phyloP scores from a whole-genome alignment of 2,329 filamentous ascomycete species.

The Chaetothyriales sp. region DNA sequence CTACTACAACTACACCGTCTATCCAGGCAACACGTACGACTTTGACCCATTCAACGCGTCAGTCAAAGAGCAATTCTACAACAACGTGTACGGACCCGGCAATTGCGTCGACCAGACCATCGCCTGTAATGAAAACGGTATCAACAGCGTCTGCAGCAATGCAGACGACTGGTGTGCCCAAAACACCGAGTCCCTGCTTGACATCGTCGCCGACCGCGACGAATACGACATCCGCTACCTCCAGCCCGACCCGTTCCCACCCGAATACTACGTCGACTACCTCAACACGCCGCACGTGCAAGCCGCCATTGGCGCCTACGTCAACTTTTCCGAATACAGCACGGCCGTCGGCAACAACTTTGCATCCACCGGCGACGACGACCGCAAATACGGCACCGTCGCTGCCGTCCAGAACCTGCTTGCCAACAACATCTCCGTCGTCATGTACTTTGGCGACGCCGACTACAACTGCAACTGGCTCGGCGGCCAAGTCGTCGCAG shows the following conservation, averaged over 20 bases:
- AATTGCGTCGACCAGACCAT: constrained; percentile 47
- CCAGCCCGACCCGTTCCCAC: constrained; percentile 25
- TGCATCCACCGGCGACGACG: constrained; percentile 31
- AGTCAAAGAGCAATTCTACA: constrained; percentile 33
- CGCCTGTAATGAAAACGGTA: constrained; percentile 40
- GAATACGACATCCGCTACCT: constrained; percentile 35
- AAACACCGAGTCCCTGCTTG: constrained; percentile 41
- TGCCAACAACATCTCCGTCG: constrained; percentile 25
- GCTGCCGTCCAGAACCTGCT: constrained; percentile 31
- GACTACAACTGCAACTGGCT: constrained; percentile 21
- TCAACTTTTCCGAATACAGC: constrained; percentile 37
- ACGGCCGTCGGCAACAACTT: constrained; percentile 31
- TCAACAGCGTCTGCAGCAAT: constrained; percentile 33
- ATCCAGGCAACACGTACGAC: constrained; percentile 26
- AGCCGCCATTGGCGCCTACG: constrained; percentile 35
- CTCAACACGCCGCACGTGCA: constrained; percentile 36
- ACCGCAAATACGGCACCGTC: constrained; percentile 31
- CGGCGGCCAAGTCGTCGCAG: constrained; percentile 44
- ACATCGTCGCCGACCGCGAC: constrained; percentile 40
- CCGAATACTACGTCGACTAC: constrained; percentile 36
- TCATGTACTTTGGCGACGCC: constrained; percentile 23
- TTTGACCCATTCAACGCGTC: constrained; percentile 19
- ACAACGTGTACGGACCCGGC: constrained; percentile 46
- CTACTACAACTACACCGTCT: constrained; percentile 27
- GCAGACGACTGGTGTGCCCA: constrained; percentile 44